Percentiles rank a stretch among this genome's conserved stretches.
phyloP scores from a whole-genome alignment of 2,329 filamentous ascomycete genomes.

The Amauroascus niger region DNA sequence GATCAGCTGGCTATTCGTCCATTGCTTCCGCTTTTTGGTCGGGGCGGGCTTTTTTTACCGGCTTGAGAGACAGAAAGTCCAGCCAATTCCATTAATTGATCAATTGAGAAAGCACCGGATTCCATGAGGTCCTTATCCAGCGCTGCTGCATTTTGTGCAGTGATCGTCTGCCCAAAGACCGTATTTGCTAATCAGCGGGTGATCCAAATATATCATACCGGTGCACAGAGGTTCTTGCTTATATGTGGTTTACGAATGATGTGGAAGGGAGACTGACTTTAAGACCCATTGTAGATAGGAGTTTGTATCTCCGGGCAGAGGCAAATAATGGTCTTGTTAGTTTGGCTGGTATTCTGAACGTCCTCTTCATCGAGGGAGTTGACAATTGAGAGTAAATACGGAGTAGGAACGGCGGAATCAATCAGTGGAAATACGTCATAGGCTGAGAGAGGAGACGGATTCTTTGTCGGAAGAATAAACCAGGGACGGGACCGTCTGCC shows the following conservation, averaged over 20 bases:
- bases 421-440: neutral
- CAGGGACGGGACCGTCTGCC: no score
- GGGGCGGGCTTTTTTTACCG: slow-evolving; percentile 46
- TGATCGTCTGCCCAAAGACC: slow-evolving; percentile 58
- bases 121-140: slow-evolving; percentile 92
- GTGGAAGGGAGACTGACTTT: slow-evolving; percentile 12
- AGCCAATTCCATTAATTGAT: slow-evolving; percentile 95
- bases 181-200: neutral
- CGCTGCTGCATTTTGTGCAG: slow-evolving; percentile 74
- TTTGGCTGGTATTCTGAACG: neutral
- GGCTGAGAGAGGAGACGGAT: neutral
- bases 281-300: slow-evolving; percentile 13
- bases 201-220: neutral
- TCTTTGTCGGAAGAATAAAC: neutral
- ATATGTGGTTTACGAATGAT: neutral
- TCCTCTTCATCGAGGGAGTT: neutral
- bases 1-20: neutral
- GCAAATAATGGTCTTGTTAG: neutral
- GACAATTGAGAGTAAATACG: neutral
- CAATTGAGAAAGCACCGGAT: slow-evolving; percentile 75
- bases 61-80: slow-evolving; percentile 88
- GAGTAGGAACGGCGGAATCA: no score
- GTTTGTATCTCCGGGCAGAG: slow-evolving; percentile 11
- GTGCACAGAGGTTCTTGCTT: neutral
- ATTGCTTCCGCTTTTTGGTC: neutral